These are phyloP conservation scores for Beauveria australis DNA, from an alignment of 2,329 filamentous ascomycete genomes.

Conservation along the genomic window DNA sequence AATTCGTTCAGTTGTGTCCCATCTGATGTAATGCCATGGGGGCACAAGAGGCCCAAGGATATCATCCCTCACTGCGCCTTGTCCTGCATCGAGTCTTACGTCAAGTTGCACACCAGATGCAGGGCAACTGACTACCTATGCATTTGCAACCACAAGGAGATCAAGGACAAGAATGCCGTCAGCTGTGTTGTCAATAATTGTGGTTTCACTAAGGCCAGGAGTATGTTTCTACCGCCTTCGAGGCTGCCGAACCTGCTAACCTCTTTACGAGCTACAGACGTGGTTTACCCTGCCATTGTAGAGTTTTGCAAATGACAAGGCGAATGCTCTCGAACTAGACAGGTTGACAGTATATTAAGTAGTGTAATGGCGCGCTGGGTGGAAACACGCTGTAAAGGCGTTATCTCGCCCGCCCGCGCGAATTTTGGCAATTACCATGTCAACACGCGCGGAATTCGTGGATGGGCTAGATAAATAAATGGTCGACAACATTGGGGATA, in stretches of 20 bases:
- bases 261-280: background rate
- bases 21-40: background rate
- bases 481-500: no score
- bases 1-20: no score
- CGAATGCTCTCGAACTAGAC: no score
- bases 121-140: slow-evolving; percentile 25
- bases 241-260: background rate
- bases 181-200: slow-evolving; percentile 29
- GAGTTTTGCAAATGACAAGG: background rate
- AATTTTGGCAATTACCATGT: no score
- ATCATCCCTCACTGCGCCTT: slow-evolving; percentile 32
- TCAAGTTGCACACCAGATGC: slow-evolving; percentile 21
- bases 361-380: no score
- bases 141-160: slow-evolving; percentile 26
- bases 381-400: no score
- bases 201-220: slow-evolving; percentile 27
- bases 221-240: slow-evolving; percentile 17
- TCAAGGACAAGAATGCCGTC: slow-evolving; percentile 25
- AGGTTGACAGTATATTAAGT: no score
- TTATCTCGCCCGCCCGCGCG: no score
- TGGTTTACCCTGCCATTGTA: background rate
- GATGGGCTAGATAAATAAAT: no score
- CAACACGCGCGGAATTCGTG: no score
- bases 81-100: slow-evolving; percentile 22
- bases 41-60: slow-evolving; percentile 15